Evolutionary conservation across 768 basidiomycete genomes (phyloP).

Genomic region (Hebeloma cylindrosporum): DNA sequence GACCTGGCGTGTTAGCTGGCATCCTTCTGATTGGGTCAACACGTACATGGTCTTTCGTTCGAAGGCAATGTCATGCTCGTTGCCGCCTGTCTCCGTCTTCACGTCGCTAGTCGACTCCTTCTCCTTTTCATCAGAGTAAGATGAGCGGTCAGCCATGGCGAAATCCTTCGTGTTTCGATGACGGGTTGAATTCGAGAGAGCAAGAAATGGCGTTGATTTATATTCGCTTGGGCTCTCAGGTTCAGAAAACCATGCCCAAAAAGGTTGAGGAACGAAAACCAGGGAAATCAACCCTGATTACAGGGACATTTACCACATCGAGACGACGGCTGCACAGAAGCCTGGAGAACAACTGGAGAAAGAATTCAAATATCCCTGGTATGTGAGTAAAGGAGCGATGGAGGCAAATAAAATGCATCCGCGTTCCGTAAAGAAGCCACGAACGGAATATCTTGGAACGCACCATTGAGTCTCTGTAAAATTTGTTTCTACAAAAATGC

Average conservation of each 20-base stretch:
- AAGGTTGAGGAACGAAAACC: slow-evolving; percentile 7
- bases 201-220: neutral
- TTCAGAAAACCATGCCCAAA: neutral
- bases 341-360: no score
- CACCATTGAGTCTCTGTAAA: no score
- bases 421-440: no score
- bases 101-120: slow-evolving; percentile 20
- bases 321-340: slow-evolving; percentile 11
- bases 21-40: neutral
- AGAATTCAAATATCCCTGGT: no score
- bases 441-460: no score
- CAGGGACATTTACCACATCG: slow-evolving; percentile 3
- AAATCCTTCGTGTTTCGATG: neutral
- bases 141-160: slow-evolving; percentile 15
- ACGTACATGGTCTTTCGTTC: slow-evolving; percentile 40
- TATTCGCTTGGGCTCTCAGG: neutral
- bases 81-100: slow-evolving; percentile 12
- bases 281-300: slow-evolving; percentile 6
- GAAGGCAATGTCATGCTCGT: slow-evolving; percentile 25
- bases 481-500: no score
- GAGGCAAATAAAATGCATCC: no score
- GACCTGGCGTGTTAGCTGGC: neutral
- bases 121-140: slow-evolving; percentile 20
- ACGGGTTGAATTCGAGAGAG: neutral
- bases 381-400: no score